These are phyloP conservation scores for Skeletonema costatum DNA, from an alignment of 108 stramenopile genomes.

Conservation along the genomic window DNA sequence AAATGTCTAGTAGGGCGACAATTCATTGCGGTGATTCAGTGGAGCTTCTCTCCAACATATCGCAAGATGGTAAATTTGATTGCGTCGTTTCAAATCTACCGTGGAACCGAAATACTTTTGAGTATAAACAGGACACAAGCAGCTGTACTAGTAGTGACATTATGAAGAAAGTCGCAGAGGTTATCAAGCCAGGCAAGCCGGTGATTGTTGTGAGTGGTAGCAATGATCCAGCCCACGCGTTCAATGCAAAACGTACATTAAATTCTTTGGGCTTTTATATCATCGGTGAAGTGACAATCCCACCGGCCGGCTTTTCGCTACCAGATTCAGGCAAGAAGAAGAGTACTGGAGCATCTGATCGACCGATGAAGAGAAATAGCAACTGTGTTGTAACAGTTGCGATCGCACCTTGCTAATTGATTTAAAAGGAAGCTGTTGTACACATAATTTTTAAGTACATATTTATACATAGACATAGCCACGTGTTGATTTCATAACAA, in stretches of 20 bases:
- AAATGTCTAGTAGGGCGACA: not conserved
- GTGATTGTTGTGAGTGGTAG: conserved; percentile 29
- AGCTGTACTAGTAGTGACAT: conserved; percentile 14
- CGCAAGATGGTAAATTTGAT: conserved; percentile 23
- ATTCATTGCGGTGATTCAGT: conserved; percentile 12
- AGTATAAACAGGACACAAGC: not conserved
- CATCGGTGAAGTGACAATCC: conserved; percentile 19
- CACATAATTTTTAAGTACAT: too few relatives aligned
- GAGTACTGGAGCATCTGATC: not conserved
- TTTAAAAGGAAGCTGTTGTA: too few relatives aligned
- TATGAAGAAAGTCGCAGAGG: not conserved
- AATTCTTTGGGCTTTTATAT: conserved; percentile 13
- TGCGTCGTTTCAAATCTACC: conserved; percentile 72
- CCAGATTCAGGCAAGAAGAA: conserved; percentile 28
- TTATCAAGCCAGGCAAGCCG: conserved; percentile 14
- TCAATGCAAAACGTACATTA: conserved; percentile 2
- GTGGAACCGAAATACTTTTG: conserved; percentile 56
- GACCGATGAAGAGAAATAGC: conserved; percentile 7
- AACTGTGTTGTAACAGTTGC: conserved; percentile 17
- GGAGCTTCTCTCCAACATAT: not conserved
- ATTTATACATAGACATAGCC: too few relatives aligned
- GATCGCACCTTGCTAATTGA: conserved; percentile 4
- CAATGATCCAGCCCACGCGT: not conserved
- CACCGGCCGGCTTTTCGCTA: conserved; percentile 32
- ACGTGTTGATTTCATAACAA: not conserved